Base-by-base conservation (phyloP, 2,329 filamentous ascomycete species). In the Monosporascus sp. region DNA sequence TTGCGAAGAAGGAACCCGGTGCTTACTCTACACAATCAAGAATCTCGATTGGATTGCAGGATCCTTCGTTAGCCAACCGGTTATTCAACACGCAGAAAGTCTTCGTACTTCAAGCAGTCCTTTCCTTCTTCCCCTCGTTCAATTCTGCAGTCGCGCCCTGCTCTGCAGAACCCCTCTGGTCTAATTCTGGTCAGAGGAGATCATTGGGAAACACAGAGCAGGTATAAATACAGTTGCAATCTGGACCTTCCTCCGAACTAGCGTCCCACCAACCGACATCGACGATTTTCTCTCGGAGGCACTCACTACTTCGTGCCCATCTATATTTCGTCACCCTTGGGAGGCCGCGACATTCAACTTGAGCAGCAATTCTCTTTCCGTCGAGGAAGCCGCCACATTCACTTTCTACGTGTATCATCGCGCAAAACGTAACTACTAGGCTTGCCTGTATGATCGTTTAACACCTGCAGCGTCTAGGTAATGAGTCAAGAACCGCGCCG, bases 401-500 rank as follows among this genome's bases (percentile, higher is more conserved):
- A 22, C 15, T 47, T 48, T 38, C 35, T 14, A 35, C 31, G 31
- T 35, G 11, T 5, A 14, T 31, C 27, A 31, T 35, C 11, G 31
- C 9, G 31, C 31, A 14, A 35, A 17, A 44, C 41, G 20, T 46
- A 31, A 24, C 22, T 11, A 9, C 14, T n/a, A n/a, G 15, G 24
- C 5, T 46, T 25, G 43, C 31, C 9, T 35, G 31, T 5, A 35
- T 35, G 31, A 35, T 11, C 31, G 11, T 35, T 35, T 35, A 35
- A 14, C 31, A 35, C 9, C 31, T 5, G 38, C 25, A 11, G 37
- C 54, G 53, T 49, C 45, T 51, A 56, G 55, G 61, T 52, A 56
- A 68, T 68, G 65, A 68, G 65, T 56, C 59, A 67, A 50, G 57
- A 62, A 55, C 65, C 63, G 52, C 75, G 76, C 61, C 73, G 76